Conservation (phyloP, 2,329 filamentous ascomycete species). For the Neoscytalidium dimidiatum region DNA sequence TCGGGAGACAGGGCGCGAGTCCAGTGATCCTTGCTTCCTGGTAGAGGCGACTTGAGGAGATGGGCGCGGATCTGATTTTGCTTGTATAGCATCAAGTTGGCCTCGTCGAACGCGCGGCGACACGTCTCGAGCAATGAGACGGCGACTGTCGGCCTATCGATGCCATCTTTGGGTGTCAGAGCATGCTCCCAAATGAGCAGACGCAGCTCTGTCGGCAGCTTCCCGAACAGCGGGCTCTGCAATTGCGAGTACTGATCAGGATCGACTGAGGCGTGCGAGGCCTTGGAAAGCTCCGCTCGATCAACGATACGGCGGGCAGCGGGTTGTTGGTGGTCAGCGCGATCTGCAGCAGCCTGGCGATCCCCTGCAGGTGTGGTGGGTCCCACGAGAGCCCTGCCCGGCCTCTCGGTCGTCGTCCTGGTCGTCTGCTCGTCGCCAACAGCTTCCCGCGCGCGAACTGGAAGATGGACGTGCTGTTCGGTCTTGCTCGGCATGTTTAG, state of each 20-base stretch:
- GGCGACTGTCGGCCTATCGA: constrained; percentile 4
- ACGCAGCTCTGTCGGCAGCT: constrained; percentile 1
- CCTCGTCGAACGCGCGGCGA: constrained; percentile 7
- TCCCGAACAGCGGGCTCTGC: constrained; percentile 11
- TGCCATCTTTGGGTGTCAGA: neutral
- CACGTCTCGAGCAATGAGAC: neutral
- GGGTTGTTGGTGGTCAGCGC: neutral
- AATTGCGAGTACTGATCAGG: neutral
- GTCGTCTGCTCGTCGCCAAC: neutral
- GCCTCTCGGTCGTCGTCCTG: neutral
- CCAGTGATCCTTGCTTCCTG: neutral
- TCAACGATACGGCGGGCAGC: neutral
- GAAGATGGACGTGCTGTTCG: neutral
- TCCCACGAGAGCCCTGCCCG: neutral
- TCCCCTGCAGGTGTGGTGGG: neutral
- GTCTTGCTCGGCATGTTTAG: neutral
- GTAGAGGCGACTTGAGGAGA: constrained; percentile 1
- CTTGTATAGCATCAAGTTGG: neutral
- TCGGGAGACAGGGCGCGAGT: neutral
- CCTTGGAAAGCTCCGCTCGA: neutral
- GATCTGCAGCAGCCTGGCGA: constrained; percentile 7
- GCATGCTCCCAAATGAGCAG: constrained; percentile 1
- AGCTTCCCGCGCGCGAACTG: neutral
- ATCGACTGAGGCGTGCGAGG: neutral
- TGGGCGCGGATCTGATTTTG: constrained; percentile 3